Conservation (phyloP, 169 alveolate species). For the Cryptosporidium meleagridis region DNA sequence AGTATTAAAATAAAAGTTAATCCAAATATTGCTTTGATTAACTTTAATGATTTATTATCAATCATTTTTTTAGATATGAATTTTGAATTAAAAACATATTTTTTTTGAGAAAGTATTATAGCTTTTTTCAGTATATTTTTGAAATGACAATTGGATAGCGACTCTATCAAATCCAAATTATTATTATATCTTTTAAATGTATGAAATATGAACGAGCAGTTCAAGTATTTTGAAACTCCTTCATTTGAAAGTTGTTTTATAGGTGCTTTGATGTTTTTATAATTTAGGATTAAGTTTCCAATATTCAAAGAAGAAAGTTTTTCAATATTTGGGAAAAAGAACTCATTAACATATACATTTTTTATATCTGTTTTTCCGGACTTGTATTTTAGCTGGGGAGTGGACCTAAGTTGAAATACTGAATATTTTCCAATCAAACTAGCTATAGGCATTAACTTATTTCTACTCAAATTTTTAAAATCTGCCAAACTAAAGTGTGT, state of each 20-base stretch:
- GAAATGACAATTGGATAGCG: background rate
- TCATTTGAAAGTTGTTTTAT: background rate
- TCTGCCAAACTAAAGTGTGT: slow-evolving; percentile 34
- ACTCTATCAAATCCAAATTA: background rate
- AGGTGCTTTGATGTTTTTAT: background rate
- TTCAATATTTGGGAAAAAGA: slow-evolving; percentile 17
- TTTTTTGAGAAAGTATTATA: background rate
- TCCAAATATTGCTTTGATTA: background rate
- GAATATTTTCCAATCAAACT: slow-evolving; percentile 10
- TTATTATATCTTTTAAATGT: background rate
- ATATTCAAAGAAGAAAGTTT: background rate
- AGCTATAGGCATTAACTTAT: slow-evolving; percentile 15
- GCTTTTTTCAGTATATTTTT: slow-evolving; percentile 1
- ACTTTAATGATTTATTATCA: background rate
- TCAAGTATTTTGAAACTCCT: background rate
- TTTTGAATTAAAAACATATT: background rate
- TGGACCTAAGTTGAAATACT: background rate
- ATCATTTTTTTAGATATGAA: background rate
- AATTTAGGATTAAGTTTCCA: background rate
- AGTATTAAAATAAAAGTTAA: background rate
- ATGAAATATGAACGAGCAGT: background rate
- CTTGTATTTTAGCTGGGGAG: slow-evolving; percentile 44
- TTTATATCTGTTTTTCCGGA: slow-evolving; percentile 37
- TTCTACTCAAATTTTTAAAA: background rate
- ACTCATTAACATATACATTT: slow-evolving; percentile 14